Evolutionary conservation across 2,329 filamentous ascomycete species (phyloP).

Genomic region (Epichloe hybrida): DNA sequence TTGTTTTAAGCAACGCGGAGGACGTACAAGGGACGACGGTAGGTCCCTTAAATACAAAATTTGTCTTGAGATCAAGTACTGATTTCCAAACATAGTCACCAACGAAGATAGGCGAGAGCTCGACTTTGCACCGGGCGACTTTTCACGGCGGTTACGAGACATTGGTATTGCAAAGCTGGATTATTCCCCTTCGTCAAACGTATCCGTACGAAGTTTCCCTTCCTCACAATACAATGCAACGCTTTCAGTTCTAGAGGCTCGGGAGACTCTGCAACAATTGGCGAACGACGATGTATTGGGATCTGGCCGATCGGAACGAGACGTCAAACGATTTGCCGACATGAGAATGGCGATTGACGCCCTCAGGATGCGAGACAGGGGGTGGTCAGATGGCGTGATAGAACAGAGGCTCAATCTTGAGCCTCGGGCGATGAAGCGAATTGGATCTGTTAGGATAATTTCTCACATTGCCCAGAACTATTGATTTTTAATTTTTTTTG

Average conservation of each 20-base stretch:
- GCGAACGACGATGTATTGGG: neutral
- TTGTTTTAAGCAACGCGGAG: neutral
- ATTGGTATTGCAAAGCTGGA: neutral
- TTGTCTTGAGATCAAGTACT: neutral
- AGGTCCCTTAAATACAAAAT: neutral
- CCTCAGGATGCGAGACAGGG: conserved; percentile 2
- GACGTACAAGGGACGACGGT: neutral
- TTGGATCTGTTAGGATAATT: neutral
- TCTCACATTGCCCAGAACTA: neutral
- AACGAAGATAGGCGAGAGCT: too few species aligned
- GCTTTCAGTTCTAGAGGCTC: neutral
- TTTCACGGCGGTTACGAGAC: neutral
- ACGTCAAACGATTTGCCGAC: conserved; percentile 1
- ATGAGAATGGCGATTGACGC: conserved; percentile 1
- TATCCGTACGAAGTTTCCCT: neutral
- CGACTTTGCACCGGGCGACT: neutral
- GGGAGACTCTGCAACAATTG: neutral
- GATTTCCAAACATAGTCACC: neutral
- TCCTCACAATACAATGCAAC: neutral
- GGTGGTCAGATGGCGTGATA: neutral
- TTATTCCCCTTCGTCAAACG: neutral
- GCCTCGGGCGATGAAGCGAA: neutral
- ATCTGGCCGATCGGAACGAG: neutral
- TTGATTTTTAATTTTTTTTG: too few species aligned
- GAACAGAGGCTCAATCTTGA: neutral